Percentiles rank a stretch among this genome's conserved stretches.
These are phyloP conservation scores for Cercospora sesami DNA, from an alignment of 2,329 filamentous ascomycete genomes.

Conservation along the genomic window DNA sequence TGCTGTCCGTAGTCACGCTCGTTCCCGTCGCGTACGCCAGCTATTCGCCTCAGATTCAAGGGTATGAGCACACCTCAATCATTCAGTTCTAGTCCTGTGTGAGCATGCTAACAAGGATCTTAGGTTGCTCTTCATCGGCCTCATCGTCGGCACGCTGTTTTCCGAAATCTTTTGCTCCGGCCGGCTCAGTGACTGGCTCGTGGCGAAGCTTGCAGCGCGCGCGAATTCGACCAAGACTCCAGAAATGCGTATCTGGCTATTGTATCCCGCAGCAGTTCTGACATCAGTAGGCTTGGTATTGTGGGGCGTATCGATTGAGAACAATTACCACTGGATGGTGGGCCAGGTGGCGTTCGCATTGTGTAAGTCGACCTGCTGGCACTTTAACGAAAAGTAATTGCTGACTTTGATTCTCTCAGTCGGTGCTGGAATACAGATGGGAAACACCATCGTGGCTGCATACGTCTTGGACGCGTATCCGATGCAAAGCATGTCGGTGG, in stretches of 20 bases:
- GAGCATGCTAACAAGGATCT: neutral
- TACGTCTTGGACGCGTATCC: slow-evolving; percentile 26
- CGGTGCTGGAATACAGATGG: slow-evolving; percentile 26
- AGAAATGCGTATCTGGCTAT: slow-evolving; percentile 25
- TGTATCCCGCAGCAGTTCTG: slow-evolving; percentile 23
- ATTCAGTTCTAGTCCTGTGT: too few relatives aligned
- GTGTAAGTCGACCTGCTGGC: slow-evolving; percentile 10
- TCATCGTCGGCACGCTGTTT: slow-evolving; percentile 26
- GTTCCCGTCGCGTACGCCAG: slow-evolving; percentile 24
- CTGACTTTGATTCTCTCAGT: slow-evolving; percentile 15
- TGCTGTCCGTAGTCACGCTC: slow-evolving; percentile 22
- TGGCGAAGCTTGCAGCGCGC: slow-evolving; percentile 23
- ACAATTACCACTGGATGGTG: slow-evolving; percentile 26
- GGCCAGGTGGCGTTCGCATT: slow-evolving; percentile 25
- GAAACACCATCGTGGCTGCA: slow-evolving; percentile 23
- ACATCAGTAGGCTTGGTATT: slow-evolving; percentile 21
- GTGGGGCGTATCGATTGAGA: slow-evolving; percentile 24
- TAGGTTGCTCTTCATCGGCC: slow-evolving; percentile 23
- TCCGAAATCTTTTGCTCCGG: slow-evolving; percentile 25
- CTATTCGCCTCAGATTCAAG: slow-evolving; percentile 24
- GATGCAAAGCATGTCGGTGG: slow-evolving; percentile 25
- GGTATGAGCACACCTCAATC: neutral
- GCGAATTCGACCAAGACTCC: slow-evolving; percentile 18
- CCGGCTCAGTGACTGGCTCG: slow-evolving; percentile 23
- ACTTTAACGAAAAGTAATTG: neutral